Evolutionary conservation across 169 alveolate genomes (phyloP).

Genomic region (Hepatocystis sp.): DNA sequence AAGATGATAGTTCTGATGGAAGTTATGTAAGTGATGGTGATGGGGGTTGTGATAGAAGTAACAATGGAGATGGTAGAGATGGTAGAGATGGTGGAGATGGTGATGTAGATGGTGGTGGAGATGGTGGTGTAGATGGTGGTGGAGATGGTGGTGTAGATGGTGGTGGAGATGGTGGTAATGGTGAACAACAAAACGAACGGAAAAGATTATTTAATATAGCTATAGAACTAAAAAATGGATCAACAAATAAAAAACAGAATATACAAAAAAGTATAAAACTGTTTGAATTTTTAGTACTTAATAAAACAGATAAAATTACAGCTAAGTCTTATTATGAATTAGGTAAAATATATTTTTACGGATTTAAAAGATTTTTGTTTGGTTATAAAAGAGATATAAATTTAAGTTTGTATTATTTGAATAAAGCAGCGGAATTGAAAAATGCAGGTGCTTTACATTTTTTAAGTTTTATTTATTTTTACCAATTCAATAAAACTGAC

Average conservation of each 20-base stretch:
- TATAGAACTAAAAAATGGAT: constrained; percentile 51
- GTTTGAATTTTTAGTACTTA: constrained; percentile 16
- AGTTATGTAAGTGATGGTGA: not conserved
- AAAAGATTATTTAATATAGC: constrained; percentile 23
- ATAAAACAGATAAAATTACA: constrained; percentile 30
- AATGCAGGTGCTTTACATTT: constrained; percentile 70
- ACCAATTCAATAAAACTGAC: constrained; percentile 11
- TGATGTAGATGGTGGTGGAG: not conserved
- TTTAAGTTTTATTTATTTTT: constrained; percentile 61
- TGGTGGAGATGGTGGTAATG: not conserved
- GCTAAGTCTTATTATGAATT: constrained; percentile 47
- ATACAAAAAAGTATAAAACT: constrained; percentile 34
- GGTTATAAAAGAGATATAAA: constrained; percentile 46
- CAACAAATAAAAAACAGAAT: constrained; percentile 43
- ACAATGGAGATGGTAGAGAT: not conserved
- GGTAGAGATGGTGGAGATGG: not conserved
- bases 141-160: not conserved
- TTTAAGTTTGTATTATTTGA: constrained; percentile 31
- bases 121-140: not conserved
- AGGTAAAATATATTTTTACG: constrained; percentile 60
- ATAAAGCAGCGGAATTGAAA: constrained; percentile 32
- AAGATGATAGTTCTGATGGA: too few relatives aligned
- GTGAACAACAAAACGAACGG: constrained; percentile 17
- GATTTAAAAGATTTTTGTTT: constrained; percentile 47
- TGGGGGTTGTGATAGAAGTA: not conserved